phyloP scores from a whole-genome alignment of 352 stramenopile genomes.

The Peronosclerospora sorghi region DNA sequence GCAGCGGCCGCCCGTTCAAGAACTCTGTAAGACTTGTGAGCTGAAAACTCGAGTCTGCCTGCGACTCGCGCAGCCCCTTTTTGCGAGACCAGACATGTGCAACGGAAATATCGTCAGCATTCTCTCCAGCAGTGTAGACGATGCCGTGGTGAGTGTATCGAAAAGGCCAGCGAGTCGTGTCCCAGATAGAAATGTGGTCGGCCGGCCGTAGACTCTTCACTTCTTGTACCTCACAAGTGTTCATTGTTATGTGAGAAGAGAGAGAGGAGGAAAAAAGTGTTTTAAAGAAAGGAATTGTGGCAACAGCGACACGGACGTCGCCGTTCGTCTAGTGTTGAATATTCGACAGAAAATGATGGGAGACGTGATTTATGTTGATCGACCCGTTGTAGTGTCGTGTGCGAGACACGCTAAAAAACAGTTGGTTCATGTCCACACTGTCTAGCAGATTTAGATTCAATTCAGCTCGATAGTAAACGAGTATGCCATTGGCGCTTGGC shows the following conservation, averaged over 20 bases:
- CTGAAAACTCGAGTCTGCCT: constrained; percentile 55
- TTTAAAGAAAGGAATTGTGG: background rate
- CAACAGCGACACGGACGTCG: too few relatives aligned
- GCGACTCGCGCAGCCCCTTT: constrained; percentile 38
- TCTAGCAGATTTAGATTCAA: too few relatives aligned
- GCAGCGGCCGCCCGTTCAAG: constrained; percentile 40
- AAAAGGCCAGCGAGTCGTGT: constrained; percentile 65
- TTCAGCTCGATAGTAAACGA: too few relatives aligned
- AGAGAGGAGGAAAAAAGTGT: background rate
- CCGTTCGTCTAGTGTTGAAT: too few relatives aligned
- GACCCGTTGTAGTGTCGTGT: too few relatives aligned
- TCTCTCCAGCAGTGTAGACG: constrained; percentile 32
- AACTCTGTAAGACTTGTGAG: constrained; percentile 63
- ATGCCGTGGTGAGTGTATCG: constrained; percentile 72
- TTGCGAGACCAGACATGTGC: constrained; percentile 65
- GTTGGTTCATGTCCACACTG: too few relatives aligned
- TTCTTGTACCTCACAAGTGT: constrained; percentile 49
- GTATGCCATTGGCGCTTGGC: too few relatives aligned
- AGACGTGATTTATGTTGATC: too few relatives aligned
- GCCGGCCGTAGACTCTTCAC: constrained; percentile 41
- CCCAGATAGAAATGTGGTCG: constrained; percentile 77
- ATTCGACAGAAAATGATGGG: too few relatives aligned
- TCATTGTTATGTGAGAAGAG: constrained; percentile 20
- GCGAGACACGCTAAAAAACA: too few relatives aligned
- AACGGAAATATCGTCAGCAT: constrained; percentile 40